phyloP scores from a whole-genome alignment of 2,329 filamentous ascomycete genomes.

The Ophiocordyceps camponoti-rufipedis region DNA sequence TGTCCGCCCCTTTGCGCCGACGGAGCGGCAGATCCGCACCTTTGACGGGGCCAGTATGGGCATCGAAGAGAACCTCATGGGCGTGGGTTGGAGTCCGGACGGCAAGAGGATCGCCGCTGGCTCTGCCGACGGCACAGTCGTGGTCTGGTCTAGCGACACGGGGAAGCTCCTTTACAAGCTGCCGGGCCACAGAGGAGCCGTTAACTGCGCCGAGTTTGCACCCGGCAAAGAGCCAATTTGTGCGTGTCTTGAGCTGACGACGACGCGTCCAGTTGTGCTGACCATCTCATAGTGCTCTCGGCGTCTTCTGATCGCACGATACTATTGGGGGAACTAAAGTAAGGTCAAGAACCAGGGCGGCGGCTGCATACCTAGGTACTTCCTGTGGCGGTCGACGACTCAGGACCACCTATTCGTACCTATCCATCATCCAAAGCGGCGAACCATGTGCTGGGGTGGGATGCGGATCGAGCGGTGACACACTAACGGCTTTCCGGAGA shows the following conservation, averaged over 20 bases:
- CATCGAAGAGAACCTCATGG: constrained; percentile 78
- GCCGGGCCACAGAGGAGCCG: constrained; percentile 84
- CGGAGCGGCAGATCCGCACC: constrained; percentile 66
- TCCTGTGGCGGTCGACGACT: background rate
- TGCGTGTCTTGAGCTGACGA: constrained; percentile 15
- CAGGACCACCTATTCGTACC: no score
- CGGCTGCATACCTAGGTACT: background rate
- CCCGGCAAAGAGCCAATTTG: constrained; percentile 71
- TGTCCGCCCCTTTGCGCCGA: constrained; percentile 81
- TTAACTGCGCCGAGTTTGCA: constrained; percentile 87
- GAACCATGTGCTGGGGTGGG: background rate
- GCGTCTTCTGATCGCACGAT: constrained; percentile 79
- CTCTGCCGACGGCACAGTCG: constrained; percentile 75
- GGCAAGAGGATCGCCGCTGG: constrained; percentile 80
- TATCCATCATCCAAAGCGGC: background rate
- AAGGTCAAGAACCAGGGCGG: constrained; percentile 6
- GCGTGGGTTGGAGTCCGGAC: constrained; percentile 74
- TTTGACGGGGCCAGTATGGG: constrained; percentile 84
- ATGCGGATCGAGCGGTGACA: constrained; percentile 5
- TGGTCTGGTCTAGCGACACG: constrained; percentile 78
- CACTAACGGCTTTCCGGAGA: background rate
- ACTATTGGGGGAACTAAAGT: constrained; percentile 58
- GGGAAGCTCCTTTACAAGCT: constrained; percentile 89
- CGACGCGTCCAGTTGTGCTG: constrained; percentile 8
- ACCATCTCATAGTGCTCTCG: constrained; percentile 51